phyloP scores from a whole-genome alignment of 495 filamentous ascomycete genomes.

The Neurospora sp. region DNA sequence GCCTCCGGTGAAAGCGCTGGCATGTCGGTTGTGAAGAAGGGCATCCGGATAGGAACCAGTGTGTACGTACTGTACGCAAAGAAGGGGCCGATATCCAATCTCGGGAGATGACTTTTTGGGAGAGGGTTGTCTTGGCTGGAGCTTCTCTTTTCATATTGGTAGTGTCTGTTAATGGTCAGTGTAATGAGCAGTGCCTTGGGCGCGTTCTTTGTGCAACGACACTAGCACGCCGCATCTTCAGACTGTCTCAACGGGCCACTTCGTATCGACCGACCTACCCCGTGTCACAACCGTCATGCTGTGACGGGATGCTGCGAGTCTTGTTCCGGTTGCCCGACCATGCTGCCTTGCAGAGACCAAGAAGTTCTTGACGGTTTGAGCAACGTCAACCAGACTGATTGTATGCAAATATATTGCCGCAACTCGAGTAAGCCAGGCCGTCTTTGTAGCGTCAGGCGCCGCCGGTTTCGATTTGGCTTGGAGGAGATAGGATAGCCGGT shows the following conservation, averaged over 20 bases:
- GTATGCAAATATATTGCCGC: background rate
- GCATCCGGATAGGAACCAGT: background rate
- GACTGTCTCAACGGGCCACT: background rate
- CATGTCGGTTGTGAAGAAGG: background rate
- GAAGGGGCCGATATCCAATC: background rate
- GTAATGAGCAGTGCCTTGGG: background rate
- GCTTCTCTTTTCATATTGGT: background rate
- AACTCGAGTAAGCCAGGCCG: background rate
- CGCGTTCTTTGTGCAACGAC: background rate
- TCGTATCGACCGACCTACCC: conserved; percentile 2
- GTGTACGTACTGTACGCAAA: background rate
- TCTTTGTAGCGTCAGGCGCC: background rate
- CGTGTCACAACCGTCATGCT: background rate
- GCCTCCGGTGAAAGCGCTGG: background rate
- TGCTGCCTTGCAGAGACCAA: background rate
- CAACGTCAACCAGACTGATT: background rate
- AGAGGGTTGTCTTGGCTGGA: conserved; percentile 7
- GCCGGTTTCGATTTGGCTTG: background rate
- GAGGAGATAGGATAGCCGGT: background rate
- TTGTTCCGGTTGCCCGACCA: background rate
- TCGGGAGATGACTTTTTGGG: background rate
- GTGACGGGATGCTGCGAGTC: background rate
- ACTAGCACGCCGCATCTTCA: conserved; percentile 6
- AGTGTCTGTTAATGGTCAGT: background rate
- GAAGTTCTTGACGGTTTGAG: background rate